These are phyloP conservation scores for Suhomyces vadensis DNA, from an alignment of 805 yeast species.

Conservation along the genomic window DNA sequence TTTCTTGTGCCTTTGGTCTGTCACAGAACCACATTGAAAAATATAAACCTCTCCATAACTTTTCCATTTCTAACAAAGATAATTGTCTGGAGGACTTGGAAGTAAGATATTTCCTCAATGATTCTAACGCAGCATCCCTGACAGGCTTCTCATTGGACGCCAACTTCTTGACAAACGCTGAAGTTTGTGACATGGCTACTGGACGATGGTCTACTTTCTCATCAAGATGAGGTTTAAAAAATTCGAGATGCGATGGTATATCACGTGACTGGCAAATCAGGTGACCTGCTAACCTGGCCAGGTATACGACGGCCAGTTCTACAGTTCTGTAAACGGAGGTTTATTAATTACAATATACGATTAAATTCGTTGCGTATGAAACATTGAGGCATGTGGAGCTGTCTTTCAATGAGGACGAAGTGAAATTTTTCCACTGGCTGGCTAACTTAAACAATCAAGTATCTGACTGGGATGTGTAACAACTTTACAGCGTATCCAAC, in stretches of 20 bases:
- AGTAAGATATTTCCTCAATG: slow-evolving; percentile 59
- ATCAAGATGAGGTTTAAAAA: not conserved
- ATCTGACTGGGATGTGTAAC: slow-evolving; percentile 94
- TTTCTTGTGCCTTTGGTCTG: slow-evolving; percentile 88
- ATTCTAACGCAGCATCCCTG: slow-evolving; percentile 70
- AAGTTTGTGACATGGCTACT: slow-evolving; percentile 30
- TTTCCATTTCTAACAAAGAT: slow-evolving; percentile 60
- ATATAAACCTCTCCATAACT: slow-evolving; percentile 95
- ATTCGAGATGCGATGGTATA: slow-evolving; percentile 1
- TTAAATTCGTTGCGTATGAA: not conserved
- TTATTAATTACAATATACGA: slow-evolving; percentile 2
- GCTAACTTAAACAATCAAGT: slow-evolving; percentile 72
- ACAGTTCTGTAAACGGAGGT: not conserved
- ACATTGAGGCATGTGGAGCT: not conserved
- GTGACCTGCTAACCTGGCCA: not conserved
- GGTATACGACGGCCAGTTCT: not conserved
- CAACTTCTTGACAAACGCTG: slow-evolving; percentile 71
- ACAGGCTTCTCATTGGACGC: slow-evolving; percentile 81
- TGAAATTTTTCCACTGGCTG: slow-evolving; percentile 1
- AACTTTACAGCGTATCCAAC: slow-evolving; percentile 95
- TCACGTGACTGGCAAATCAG: not conserved
- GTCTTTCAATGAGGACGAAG: not conserved
- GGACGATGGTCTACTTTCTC: not conserved
- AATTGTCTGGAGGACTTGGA: slow-evolving; percentile 41
- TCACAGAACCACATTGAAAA: slow-evolving; percentile 97